Evolutionary conservation across 2,329 filamentous ascomycete genomes (phyloP).

Genomic region (Colletotrichum sp.): DNA sequence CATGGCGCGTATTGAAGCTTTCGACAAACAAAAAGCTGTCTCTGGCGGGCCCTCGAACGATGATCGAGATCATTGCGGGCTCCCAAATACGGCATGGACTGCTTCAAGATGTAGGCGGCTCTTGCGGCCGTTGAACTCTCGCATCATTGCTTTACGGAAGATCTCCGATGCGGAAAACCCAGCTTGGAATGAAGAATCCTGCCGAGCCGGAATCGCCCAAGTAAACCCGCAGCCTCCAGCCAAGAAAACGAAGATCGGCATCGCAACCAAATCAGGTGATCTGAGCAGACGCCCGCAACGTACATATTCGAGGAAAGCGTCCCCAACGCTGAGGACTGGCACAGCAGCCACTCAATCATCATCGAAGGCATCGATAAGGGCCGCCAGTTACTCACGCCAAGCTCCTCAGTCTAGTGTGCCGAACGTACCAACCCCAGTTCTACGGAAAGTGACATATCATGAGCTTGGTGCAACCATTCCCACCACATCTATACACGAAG

Average conservation of each 20-base stretch:
- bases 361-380: neutral
- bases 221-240: neutral
- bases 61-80: neutral
- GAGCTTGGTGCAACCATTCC: neutral
- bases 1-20: neutral
- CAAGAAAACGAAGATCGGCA: neutral
- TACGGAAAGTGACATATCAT: conserved; percentile 1
- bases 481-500: neutral
- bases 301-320: conserved; percentile 17
- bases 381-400: neutral
- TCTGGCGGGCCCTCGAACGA: neutral
- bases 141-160: conserved; percentile 44
- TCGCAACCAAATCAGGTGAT: neutral
- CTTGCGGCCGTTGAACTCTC: conserved; percentile 50
- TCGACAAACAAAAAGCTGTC: neutral
- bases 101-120: conserved; percentile 51
- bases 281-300: conserved; percentile 23
- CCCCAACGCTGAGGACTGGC: neutral
- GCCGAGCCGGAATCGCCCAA: neutral
- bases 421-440: conserved; percentile 5
- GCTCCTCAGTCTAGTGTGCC: neutral
- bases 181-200: neutral
- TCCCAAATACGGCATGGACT: conserved; percentile 39
- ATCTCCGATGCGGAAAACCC: conserved; percentile 28
- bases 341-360: neutral